These are phyloP conservation scores for Ustilago crameri DNA, from an alignment of 1,284 basidiomycete genomes.

Conservation along the genomic window DNA sequence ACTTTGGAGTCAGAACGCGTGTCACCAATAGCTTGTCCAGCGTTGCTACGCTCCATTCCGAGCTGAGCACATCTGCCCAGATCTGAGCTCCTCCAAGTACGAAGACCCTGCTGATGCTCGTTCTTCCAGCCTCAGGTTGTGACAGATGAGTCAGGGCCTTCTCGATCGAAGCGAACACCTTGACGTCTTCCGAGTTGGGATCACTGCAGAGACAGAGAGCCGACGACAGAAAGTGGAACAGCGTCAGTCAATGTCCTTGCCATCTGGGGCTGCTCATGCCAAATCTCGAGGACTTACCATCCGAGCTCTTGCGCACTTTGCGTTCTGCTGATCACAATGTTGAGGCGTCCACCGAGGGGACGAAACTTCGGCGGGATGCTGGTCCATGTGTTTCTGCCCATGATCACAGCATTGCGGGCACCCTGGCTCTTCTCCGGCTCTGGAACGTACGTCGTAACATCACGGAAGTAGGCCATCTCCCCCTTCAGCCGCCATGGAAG, in stretches of 20 bases:
- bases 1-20: slow-evolving; percentile 79
- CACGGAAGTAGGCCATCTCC: slow-evolving; percentile 94
- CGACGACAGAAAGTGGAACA: too few relatives aligned
- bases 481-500: slow-evolving; percentile 90
- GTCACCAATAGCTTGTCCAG: slow-evolving; percentile 76
- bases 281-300: slow-evolving; percentile 63
- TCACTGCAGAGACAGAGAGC: slow-evolving; percentile 7
- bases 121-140: background rate
- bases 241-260: slow-evolving; percentile 17
- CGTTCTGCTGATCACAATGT: slow-evolving; percentile 83
- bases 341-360: slow-evolving; percentile 81
- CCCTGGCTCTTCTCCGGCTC: slow-evolving; percentile 16
- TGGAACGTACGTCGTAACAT: slow-evolving; percentile 75
- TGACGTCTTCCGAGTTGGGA: slow-evolving; percentile 46
- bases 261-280: background rate
- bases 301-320: slow-evolving; percentile 75
- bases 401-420: slow-evolving; percentile 82
- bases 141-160: slow-evolving; percentile 23
- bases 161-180: slow-evolving; percentile 25
- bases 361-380: slow-evolving; percentile 90
- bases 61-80: slow-evolving; percentile 74
- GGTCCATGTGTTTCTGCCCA: slow-evolving; percentile 98
- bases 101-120: slow-evolving; percentile 72
- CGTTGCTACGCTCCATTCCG: slow-evolving; percentile 1
- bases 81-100: slow-evolving; percentile 90